These are phyloP conservation scores for Ambrosia artemisiifolia DNA, from an alignment of 129 eudicot species.

Conservation along the genomic window DNA sequence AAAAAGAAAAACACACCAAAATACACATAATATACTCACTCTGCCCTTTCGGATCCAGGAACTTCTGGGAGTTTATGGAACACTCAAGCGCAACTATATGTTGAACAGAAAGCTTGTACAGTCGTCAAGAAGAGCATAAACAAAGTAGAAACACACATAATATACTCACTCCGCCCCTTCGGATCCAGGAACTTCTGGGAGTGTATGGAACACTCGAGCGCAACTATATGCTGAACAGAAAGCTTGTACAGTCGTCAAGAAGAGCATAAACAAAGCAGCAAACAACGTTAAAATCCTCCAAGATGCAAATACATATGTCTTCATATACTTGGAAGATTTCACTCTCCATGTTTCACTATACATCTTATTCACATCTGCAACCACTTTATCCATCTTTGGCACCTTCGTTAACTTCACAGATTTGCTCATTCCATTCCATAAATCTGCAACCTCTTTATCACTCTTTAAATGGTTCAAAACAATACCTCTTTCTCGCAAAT, in stretches of 20 bases:
- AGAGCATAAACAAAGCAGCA: slow-evolving; percentile 49
- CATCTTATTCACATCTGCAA: slow-evolving; percentile 60
- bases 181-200: slow-evolving; percentile 7
- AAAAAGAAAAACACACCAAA: neutral
- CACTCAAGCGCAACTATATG: slow-evolving; percentile 25
- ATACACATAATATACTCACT: neutral
- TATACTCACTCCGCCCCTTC: neutral
- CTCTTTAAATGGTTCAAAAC: slow-evolving; percentile 62
- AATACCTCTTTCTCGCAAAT: slow-evolving; percentile 50
- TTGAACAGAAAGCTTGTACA: slow-evolving; percentile 45
- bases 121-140: slow-evolving; percentile 45
- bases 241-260: slow-evolving; percentile 45
- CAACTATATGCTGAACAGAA: slow-evolving; percentile 40
- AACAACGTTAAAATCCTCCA: slow-evolving; percentile 57
- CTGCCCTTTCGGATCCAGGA: neutral
- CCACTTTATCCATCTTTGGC: slow-evolving; percentile 52
- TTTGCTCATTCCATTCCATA: slow-evolving; percentile 81
- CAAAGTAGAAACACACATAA: slow-evolving; percentile 26
- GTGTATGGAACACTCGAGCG: slow-evolving; percentile 17
- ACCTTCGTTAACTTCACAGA: slow-evolving; percentile 59
- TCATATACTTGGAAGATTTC: slow-evolving; percentile 39
- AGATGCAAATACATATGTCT: slow-evolving; percentile 44
- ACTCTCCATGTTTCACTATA: slow-evolving; percentile 57
- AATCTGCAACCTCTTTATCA: slow-evolving; percentile 67
- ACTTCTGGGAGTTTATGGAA: slow-evolving; percentile 20